Percentiles rank a stretch among this genome's conserved stretches.
Conservation (phyloP, 805 yeast genomes). For the Middelhovenomyces tepae region DNA sequence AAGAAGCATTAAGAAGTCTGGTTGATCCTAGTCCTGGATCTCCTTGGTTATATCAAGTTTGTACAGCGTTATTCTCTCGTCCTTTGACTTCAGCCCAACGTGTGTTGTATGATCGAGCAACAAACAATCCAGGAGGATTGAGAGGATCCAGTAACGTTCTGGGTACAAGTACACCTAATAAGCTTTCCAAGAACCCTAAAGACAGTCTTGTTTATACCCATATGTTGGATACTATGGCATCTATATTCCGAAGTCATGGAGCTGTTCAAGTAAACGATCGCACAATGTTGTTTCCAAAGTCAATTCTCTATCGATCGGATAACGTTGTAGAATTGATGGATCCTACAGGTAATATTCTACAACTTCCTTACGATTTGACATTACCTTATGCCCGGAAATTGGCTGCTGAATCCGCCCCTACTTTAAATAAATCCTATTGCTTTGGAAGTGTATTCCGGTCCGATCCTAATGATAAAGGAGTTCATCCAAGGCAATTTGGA, state of each 20-base stretch:
- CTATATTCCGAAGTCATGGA: slow-evolving; percentile 71
- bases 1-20: slow-evolving; percentile 76
- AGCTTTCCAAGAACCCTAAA: slow-evolving; percentile 18
- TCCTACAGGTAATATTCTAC: slow-evolving; percentile 77
- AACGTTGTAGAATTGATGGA: slow-evolving; percentile 76
- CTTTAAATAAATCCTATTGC: slow-evolving; percentile 54
- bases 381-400: slow-evolving; percentile 81
- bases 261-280: slow-evolving; percentile 67
- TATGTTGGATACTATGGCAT: slow-evolving; percentile 51
- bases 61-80: slow-evolving; percentile 76
- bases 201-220: slow-evolving; percentile 42
- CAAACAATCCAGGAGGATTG: slow-evolving; percentile 1
- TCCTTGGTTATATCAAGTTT: slow-evolving; percentile 89
- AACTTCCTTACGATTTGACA: slow-evolving; percentile 81
- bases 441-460: slow-evolving; percentile 79
- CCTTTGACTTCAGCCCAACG: slow-evolving; percentile 81
- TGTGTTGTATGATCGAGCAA: slow-evolving; percentile 56
- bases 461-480: slow-evolving; percentile 39
- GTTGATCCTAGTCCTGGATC: slow-evolving; percentile 88
- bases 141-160: slow-evolving; percentile 20
- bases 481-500: slow-evolving; percentile 66
- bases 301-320: slow-evolving; percentile 58
- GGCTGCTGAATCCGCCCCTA: slow-evolving; percentile 53
- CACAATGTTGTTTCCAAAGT: slow-evolving; percentile 70
- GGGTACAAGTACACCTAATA: slow-evolving; percentile 14